Conservation (phyloP, 2,329 filamentous ascomycete genomes). For the Ascochyta lentis region DNA sequence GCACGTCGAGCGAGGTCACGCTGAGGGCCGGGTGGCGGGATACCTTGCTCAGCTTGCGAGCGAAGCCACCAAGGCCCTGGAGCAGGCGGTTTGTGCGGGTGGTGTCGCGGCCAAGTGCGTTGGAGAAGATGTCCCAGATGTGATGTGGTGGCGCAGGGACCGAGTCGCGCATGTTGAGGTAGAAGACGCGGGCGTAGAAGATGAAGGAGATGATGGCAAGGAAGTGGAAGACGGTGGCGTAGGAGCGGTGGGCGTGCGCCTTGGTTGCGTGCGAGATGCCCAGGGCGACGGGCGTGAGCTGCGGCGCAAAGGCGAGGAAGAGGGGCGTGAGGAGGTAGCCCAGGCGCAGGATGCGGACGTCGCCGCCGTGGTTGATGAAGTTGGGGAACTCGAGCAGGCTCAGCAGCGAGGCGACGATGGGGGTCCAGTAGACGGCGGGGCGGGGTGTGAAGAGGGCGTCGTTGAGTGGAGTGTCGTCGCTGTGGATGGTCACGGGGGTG, state of each 20-base stretch:
- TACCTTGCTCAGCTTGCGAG: conserved; percentile 56
- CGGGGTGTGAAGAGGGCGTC: conserved; percentile 46
- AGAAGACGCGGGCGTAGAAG: conserved; percentile 56
- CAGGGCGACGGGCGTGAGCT: conserved; percentile 57
- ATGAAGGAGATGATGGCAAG: conserved; percentile 55
- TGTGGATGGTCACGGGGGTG: conserved; percentile 59
- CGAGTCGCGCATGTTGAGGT: conserved; percentile 55
- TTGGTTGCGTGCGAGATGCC: conserved; percentile 55
- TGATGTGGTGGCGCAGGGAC: conserved; percentile 55
- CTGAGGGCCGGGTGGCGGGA: conserved; percentile 65
- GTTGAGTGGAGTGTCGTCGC: conserved; percentile 33
- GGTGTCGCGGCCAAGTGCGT: conserved; percentile 56
- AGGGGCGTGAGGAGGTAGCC: conserved; percentile 41
- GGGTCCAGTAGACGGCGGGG: conserved; percentile 43
- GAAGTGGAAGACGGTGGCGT: conserved; percentile 57
- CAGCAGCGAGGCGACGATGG: conserved; percentile 57
- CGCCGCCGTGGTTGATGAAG: conserved; percentile 29
- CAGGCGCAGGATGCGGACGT: conserved; percentile 32
- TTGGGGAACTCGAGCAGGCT: conserved; percentile 52
- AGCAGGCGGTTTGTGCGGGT: conserved; percentile 34
- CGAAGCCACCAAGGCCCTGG: conserved; percentile 31
- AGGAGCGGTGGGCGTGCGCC: conserved; percentile 50
- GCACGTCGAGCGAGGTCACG: conserved; percentile 64
- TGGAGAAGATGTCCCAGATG: conserved; percentile 42
- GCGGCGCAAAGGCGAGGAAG: conserved; percentile 45